Conservation (phyloP, 257 asterid genomes). For the Solanum gracilifrons region DNA sequence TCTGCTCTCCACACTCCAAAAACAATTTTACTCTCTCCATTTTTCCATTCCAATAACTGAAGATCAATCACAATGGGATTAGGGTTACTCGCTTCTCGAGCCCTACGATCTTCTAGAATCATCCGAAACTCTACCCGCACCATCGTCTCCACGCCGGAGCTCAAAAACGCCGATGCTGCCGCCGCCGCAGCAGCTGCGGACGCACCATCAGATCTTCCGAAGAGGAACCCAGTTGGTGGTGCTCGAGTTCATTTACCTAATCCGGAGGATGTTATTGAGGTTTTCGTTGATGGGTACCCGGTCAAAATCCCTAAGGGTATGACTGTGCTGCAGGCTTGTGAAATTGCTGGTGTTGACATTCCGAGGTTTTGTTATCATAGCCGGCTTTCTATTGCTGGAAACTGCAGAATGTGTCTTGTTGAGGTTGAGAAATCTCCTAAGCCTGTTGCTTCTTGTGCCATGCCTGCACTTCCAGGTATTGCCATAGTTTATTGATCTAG, state of each 20-base stretch:
- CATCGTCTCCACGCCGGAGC: constrained; percentile 72
- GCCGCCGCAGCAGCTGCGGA: constrained; percentile 22
- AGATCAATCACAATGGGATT: constrained; percentile 39
- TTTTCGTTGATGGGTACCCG: constrained; percentile 81
- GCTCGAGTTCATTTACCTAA: constrained; percentile 73
- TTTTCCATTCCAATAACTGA: not conserved
- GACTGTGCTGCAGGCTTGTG: constrained; percentile 94
- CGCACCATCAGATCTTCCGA: constrained; percentile 40
- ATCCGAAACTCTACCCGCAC: constrained; percentile 32
- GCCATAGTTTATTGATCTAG: not conserved
- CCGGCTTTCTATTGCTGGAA: constrained; percentile 85
- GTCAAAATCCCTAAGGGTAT: constrained; percentile 89
- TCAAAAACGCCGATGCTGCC: constrained; percentile 60
- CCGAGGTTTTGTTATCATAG: constrained; percentile 84
- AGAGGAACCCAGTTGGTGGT: constrained; percentile 60
- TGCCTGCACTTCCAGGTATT: constrained; percentile 73
- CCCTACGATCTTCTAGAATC: constrained; percentile 52
- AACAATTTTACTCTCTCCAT: not conserved
- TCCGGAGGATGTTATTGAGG: constrained; percentile 85
- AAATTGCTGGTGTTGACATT: constrained; percentile 83
- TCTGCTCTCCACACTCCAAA: not conserved
- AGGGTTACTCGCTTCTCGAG: constrained; percentile 57
- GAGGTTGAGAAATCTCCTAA: constrained; percentile 97
- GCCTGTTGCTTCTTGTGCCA: constrained; percentile 96
- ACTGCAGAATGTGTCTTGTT: constrained; percentile 95